Percentiles rank a stretch among this genome's conserved stretches.
Evolutionary conservation across 2,329 filamentous ascomycete species (phyloP).

Genomic region (Berkeleyomyces rouxiae): DNA sequence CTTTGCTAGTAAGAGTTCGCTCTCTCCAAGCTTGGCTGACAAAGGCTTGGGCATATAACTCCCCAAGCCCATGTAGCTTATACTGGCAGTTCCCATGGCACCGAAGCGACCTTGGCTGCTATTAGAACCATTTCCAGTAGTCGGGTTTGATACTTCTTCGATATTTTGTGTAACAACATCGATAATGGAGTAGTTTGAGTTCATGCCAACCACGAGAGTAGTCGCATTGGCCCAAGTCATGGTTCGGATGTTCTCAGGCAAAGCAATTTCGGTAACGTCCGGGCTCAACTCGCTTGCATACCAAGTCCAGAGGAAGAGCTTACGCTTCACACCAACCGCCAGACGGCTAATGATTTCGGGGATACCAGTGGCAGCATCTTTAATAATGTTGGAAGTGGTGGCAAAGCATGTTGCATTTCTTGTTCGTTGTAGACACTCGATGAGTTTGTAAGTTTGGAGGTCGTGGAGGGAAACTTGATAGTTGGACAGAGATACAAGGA

Average conservation of each 20-base stretch:
- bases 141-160: constrained; percentile 64
- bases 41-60: constrained; percentile 84
- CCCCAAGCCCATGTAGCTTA: constrained; percentile 93
- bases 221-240: constrained; percentile 83
- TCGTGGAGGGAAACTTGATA: constrained; percentile 82
- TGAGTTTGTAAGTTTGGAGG: constrained; percentile 63
- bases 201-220: constrained; percentile 77
- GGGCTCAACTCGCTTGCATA: constrained; percentile 75
- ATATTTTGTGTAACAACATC: constrained; percentile 60
- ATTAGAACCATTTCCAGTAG: constrained; percentile 48
- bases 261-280: constrained; percentile 57
- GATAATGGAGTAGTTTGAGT: constrained; percentile 77
- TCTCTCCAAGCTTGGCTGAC: constrained; percentile 64
- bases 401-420: constrained; percentile 83
- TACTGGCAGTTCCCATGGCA: constrained; percentile 65
- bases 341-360: constrained; percentile 84
- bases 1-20: constrained; percentile 84
- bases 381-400: constrained; percentile 88
- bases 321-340: constrained; percentile 83
- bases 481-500: constrained; percentile 80
- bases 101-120: constrained; percentile 58
- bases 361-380: constrained; percentile 71
- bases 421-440: constrained; percentile 64
- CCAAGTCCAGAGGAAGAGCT: constrained; percentile 86
- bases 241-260: constrained; percentile 71